Base-by-base conservation (phyloP, 768 basidiomycete genomes). In the Nevesoporus exiguus region DNA sequence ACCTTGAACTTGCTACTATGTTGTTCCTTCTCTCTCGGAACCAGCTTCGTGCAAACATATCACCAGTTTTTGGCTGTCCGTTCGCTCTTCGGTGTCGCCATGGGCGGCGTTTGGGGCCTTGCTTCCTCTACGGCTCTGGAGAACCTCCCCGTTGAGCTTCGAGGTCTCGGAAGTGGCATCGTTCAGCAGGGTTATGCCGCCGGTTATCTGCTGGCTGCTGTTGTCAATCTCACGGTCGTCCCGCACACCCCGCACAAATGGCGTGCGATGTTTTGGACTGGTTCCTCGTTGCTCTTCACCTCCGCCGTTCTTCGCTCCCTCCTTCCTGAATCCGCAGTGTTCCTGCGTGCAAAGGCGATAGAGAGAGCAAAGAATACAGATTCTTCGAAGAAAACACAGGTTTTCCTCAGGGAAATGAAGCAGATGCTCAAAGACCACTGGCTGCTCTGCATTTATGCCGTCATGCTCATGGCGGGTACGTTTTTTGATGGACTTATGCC, bases 131-230 rank as follows among this genome's bases (percentile, higher is more conserved):
- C 89, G 1, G 85, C 89, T 0, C 85, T 96, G 37, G 94, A 98
- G 67, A 94, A 93, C 66, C 79, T 96, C 15, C 94, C 94, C 0
- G 85, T 89, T n/a, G 88, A 91, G 62, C 82, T 84, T 27, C 88
- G 95, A 66, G 96, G 96, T 31, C 75, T 97, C 6, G 86, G 85
- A 4, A 86, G 84, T 31, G 95, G 96, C 11, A 76, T 97, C 50
- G 69, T 98, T 13, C 95, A 98, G 61, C 85, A 95, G 67, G 95
- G 93, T n/a, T 96, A 96, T 63, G 90, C 92, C 0, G 78, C 85
- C 9, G 94, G 95, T 3, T 95, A 87, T 66, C 82, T 97, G 19
- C 58, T 96, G 51, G 88, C 92, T 0, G 93, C 93, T 3, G 79
- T 89, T 49, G 80, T 94, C 75, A 93, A 93, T 65, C 76, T 95